Base-by-base conservation (phyloP, 2,329 filamentous ascomycete species). In the Polychaeton citri region DNA sequence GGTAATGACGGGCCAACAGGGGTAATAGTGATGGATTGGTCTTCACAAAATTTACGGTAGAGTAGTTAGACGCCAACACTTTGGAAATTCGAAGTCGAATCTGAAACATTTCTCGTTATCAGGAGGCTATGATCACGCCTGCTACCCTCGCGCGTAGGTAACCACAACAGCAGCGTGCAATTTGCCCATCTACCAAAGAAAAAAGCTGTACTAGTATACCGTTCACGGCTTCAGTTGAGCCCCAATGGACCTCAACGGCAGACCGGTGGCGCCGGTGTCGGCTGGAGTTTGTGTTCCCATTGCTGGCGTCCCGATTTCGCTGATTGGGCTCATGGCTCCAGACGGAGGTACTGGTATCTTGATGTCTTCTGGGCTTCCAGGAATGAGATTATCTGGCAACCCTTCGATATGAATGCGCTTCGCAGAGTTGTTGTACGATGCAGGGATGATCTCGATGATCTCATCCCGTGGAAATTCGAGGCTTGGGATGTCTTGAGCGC, bases 381-480 rank as follows among this genome's bases (percentile, higher is more conserved):
- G 81, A 10, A 92, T 73, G 35, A 86, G 76, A 34, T 72, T 69
- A 19, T 68, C 61, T 2, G 73, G 72, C 6, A 82, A 65, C 38
- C 66, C 68, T 3, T 83, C 81, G 43, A 98, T 93, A 49, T 81
- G 78, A 50, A 98, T 86, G 39, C 86, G 78, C 58, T 84, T 90
- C 15, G 88, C 84, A 59, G 90, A 81, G 54, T 98, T 98, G 64
- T 95, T 90, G 62, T 98, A 98, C 20, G 85, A 88, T 13, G 88
- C 87, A 3, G 90, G 92, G 40, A 96, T 92, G 55, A 98, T 95
- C 75, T 98, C 90, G 47, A 98, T 94, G 54, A 98, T 96, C 57
- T 98, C 86, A 54, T 98, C 81, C 30, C 90, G 81, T 3, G 90
- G 90, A 52, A 98, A 98, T 46, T 85, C 82, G 42, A 98, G 74